phyloP scores from a whole-genome alignment of 192 early-diverging fungal species.

The Linnemannia elongata region DNA sequence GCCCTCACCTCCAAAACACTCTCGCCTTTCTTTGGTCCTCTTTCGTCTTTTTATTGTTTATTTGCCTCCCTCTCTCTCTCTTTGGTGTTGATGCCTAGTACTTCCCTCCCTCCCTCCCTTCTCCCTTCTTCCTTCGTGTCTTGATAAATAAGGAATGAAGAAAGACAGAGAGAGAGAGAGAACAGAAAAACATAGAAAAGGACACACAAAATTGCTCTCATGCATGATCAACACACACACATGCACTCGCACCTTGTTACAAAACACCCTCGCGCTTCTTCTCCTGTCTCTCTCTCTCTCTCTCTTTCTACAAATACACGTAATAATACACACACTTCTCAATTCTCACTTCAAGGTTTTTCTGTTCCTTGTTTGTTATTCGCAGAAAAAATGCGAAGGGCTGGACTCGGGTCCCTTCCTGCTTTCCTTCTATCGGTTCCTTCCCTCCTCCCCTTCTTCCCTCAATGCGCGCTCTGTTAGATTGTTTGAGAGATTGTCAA shows the following conservation, averaged over 20 bases:
- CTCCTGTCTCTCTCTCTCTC: background rate
- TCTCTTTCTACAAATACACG: background rate
- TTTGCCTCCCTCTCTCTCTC: background rate
- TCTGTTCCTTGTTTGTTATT: background rate
- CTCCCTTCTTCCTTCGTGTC: too few species aligned
- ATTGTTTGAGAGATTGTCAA: slow-evolving; percentile 4
- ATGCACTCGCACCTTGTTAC: background rate
- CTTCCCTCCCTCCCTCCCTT: background rate
- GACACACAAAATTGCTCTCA: background rate
- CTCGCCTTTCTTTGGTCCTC: slow-evolving; percentile 9
- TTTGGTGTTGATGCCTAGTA: background rate
- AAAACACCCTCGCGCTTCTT: background rate
- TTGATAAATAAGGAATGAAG: too few species aligned
- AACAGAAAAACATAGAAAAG: background rate
- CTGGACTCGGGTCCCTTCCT: background rate
- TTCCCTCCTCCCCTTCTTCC: background rate
- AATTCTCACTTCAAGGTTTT: background rate
- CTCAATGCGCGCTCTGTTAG: background rate
- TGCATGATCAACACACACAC: slow-evolving; percentile 3
- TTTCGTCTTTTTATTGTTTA: background rate
- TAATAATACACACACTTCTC: too few species aligned
- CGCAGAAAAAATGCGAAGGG: background rate
- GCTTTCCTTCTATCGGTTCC: background rate
- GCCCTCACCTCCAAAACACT: too few species aligned
- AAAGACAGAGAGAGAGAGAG: background rate